phyloP scores from a whole-genome alignment of 805 yeast species.

The Starmerella apicola region DNA sequence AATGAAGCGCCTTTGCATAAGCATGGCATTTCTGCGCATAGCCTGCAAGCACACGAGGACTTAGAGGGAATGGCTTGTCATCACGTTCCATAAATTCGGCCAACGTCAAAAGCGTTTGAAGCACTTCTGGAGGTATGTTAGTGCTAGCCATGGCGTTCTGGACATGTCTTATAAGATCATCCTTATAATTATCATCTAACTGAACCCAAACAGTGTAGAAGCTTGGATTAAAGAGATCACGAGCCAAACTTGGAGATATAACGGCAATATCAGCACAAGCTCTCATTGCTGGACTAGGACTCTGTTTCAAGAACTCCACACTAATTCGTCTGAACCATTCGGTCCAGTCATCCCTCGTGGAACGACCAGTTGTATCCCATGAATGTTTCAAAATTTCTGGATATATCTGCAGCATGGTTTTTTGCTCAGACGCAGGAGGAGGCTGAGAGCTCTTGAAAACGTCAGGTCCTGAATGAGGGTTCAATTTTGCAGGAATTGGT shows the following conservation, averaged over 20 bases:
- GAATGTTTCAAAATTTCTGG: conserved; percentile 56
- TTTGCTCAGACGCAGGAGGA: conserved; percentile 47
- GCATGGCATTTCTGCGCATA: conserved; percentile 95
- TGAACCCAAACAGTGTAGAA: conserved; percentile 95
- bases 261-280: conserved; percentile 87
- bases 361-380: conserved; percentile 84
- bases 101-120: conserved; percentile 74
- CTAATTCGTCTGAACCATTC: conserved; percentile 89
- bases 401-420: conserved; percentile 62
- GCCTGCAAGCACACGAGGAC: conserved; percentile 78
- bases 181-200: conserved; percentile 75
- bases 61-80: conserved; percentile 83
- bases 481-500: conserved; percentile 66
- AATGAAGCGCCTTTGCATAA: conserved; percentile 92
- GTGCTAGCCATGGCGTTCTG: conserved; percentile 82
- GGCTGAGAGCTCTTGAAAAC: conserved; percentile 25
- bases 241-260: conserved; percentile 72
- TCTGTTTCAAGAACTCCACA: conserved; percentile 74
- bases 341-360: conserved; percentile 93
- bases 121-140: conserved; percentile 89
- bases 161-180: conserved; percentile 72
- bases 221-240: conserved; percentile 80
- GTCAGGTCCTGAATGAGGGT: conserved; percentile 37
- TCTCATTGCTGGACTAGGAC: conserved; percentile 86
- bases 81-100: conserved; percentile 98